Evolutionary conservation across 768 basidiomycete species (phyloP).

Genomic region (Calocybe indica): DNA sequence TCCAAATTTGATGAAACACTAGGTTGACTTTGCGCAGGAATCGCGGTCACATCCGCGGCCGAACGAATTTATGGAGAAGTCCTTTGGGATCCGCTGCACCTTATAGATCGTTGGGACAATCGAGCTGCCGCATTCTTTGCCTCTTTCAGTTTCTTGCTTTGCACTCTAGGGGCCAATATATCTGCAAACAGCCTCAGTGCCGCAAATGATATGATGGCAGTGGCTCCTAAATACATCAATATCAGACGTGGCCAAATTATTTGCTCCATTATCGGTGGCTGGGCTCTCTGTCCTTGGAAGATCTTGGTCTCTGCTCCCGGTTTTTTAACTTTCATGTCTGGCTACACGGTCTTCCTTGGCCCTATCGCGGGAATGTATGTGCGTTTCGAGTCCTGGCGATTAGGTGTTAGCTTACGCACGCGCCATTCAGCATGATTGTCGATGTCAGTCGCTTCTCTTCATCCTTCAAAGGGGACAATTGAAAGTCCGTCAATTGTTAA

Average conservation of each 20-base stretch:
- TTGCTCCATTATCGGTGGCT: slow-evolving; percentile 78
- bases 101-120: slow-evolving; percentile 81
- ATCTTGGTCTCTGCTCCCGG: slow-evolving; percentile 63
- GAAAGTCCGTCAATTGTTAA: slow-evolving; percentile 1
- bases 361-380: slow-evolving; percentile 77
- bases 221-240: slow-evolving; percentile 73
- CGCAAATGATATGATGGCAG: slow-evolving; percentile 82
- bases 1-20: not conserved
- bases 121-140: slow-evolving; percentile 84
- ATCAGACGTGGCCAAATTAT: slow-evolving; percentile 75
- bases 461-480: not conserved
- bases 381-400: not conserved
- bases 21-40: slow-evolving; percentile 28
- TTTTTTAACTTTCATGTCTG: slow-evolving; percentile 74
- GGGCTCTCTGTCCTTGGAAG: slow-evolving; percentile 86
- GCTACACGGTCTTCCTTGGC: slow-evolving; percentile 82
- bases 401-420: not conserved
- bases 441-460: slow-evolving; percentile 29
- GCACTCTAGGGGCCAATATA: slow-evolving; percentile 68
- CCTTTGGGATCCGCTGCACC: slow-evolving; percentile 68
- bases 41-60: slow-evolving; percentile 76
- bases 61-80: slow-evolving; percentile 60
- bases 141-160: slow-evolving; percentile 65
- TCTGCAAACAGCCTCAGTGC: slow-evolving; percentile 71
- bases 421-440: slow-evolving; percentile 32